Base-by-base conservation (phyloP, 257 asterid species). In the Fraxinus excelsior region DNA sequence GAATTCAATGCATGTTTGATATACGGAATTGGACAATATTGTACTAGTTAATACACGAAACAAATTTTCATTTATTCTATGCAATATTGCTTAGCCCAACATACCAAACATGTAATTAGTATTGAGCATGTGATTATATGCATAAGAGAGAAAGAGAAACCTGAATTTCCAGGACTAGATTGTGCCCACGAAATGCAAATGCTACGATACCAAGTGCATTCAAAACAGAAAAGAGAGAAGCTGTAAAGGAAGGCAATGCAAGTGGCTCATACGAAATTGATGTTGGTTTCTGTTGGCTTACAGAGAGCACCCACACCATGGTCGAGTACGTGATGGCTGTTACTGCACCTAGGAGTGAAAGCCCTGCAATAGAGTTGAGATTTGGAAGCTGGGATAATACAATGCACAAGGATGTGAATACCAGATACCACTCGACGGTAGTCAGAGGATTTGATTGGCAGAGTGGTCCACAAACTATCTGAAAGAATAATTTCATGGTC, bases 401-500 rank as follows among this genome's bases (percentile, higher is more conserved):
- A 64, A 95, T 93, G 88, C 99, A 93, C 6, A 95, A 90, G 76
- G 97, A 89, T 16, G 99, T 95, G 94, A 95, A 95, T 8, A 95
- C 98, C 70, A 95, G 84, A 80, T 95, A 95, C 98, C 99, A 95
- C 87, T 95, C 99, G 0, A 95, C 99, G 0, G 98, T 95, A 26
- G 99, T 95, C 34, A 95, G 87, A 25, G 99, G 99, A 81, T 91
- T 91, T 0, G 99, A 91, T 11, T 97, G 78, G 82, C 98, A 93
- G 29, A 78, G 87, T 1, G 98, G 97, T n/a, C 99, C 98, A 21
- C 99, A 95, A 25, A 95, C 97, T 16, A 86, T 91, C 74, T 93
- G 99, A 82, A 95, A 95, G 91, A 95, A 95, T 44, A 95, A 77
- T 80, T 95, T 95, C 99, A 95, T 95, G 65, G 99, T 95, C 89